phyloP scores from a whole-genome alignment of 805 yeast species.

The Priceomyces fermenticarens region DNA sequence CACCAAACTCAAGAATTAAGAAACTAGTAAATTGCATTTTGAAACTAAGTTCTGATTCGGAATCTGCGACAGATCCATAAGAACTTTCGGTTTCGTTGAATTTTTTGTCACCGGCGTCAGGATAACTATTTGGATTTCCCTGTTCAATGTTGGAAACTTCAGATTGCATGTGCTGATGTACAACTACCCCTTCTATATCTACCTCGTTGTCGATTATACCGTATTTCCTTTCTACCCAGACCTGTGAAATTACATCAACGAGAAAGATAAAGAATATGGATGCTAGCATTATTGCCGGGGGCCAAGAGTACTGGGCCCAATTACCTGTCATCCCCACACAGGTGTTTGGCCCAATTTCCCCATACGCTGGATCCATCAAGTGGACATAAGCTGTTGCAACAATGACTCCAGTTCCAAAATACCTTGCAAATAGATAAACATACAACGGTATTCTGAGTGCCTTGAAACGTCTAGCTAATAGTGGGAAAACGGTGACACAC shows the following conservation, averaged over 20 bases:
- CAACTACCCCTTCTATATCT: conserved; percentile 1
- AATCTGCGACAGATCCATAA: conserved; percentile 1
- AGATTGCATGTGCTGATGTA: not conserved
- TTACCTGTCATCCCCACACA: conserved; percentile 43
- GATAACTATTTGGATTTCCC: not conserved
- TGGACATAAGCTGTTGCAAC: conserved; percentile 36
- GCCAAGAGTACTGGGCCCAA: conserved; percentile 56
- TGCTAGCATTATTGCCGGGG: conserved; percentile 50
- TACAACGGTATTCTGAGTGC: conserved; percentile 56
- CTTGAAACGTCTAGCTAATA: conserved; percentile 57
- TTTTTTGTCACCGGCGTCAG: not conserved
- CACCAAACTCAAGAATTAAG: conserved; percentile 26
- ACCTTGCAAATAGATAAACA: conserved; percentile 44
- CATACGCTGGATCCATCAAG: conserved; percentile 27
- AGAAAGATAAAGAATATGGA: conserved; percentile 45
- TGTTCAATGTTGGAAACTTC: not conserved
- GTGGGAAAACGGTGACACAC: conserved; percentile 60
- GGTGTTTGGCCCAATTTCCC: conserved; percentile 8
- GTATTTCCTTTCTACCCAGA: conserved; percentile 35
- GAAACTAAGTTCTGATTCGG: conserved; percentile 1
- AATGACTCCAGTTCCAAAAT: conserved; percentile 35
- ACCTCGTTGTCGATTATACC: conserved; percentile 15
- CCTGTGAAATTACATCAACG: conserved; percentile 47
- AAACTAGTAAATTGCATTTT: conserved; percentile 46
- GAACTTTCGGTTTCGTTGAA: not conserved